Base-by-base conservation (phyloP, 2,329 filamentous ascomycete genomes). In the Ascochyta koolunga region DNA sequence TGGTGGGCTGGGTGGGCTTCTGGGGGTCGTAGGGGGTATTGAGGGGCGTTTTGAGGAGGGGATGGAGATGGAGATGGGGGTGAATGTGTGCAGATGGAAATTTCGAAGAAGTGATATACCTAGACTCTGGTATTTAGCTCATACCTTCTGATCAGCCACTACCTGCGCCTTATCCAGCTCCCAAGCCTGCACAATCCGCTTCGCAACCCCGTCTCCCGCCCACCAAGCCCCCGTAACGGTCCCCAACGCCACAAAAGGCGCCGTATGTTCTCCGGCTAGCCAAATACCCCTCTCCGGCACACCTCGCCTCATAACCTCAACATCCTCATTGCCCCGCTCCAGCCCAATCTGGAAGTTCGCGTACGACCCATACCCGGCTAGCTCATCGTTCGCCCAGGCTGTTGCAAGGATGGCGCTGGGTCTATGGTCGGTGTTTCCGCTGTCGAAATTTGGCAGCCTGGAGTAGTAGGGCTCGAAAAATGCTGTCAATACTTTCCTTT, bases 241-340 rank as follows among this genome's bases (percentile, higher is more conserved):
- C 1, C 61, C 54, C 57, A 97, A 74, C 10, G 90, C 92, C 24
- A 96, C 87, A 77, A 96, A 96, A 4, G 93, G 92, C 49, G 91
- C 88, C 19, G 91, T 96, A 76, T 96, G 92, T 76, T 96, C 92
- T 0, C 92, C 92, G 0, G 92, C 92, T 61, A 96, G 80, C 92
- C 92, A 96, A 8, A 96, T 69, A 0, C 89, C 86, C 19, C 85
- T 78, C 11, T 85, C 85, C 0, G 86, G 87, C 59, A 81, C 66
- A 0, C 83, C 83, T 2, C 74, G 67, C 21, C 85, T 72, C 76
- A 88, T 77, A 2, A 74, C 70, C 70, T 88, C 83, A 41, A 96
- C 85, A 69, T 96, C 89, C 52, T 80, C 78, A 62, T 93, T 90
- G 0, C 87, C 90, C 5, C 85, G 79, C 61, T 85, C 78, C 40